Conservation (phyloP, 495 filamentous ascomycete genomes). For the Penicillium cosmopolitanum region DNA sequence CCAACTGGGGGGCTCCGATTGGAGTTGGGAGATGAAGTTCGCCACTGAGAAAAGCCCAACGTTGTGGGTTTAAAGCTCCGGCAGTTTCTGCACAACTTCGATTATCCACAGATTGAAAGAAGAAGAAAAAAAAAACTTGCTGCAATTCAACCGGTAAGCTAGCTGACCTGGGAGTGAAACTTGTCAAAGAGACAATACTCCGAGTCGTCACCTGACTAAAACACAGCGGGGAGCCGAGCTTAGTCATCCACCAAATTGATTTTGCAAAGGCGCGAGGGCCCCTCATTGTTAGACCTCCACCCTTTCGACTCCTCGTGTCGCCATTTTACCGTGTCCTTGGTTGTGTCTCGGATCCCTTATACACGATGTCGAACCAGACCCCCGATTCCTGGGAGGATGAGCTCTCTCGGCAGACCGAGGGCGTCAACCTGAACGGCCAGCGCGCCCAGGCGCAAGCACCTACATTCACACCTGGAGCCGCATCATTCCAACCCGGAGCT, state of each 20-base stretch:
- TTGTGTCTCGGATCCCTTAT: slow-evolving; percentile 26
- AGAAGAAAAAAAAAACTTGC: neutral
- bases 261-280: slow-evolving; percentile 10
- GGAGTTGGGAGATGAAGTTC: slow-evolving; percentile 3
- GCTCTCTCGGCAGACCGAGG: slow-evolving; percentile 82
- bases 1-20: neutral
- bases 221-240: slow-evolving; percentile 35
- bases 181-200: neutral
- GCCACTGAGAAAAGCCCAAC: neutral
- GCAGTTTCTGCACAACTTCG: neutral
- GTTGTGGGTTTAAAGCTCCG: neutral
- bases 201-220: slow-evolving; percentile 23
- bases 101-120: neutral
- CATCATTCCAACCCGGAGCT: slow-evolving; percentile 73
- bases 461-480: slow-evolving; percentile 36
- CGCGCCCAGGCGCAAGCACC: slow-evolving; percentile 67
- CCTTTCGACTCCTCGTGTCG: slow-evolving; percentile 22
- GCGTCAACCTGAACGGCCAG: slow-evolving; percentile 78
- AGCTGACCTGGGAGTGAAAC: too few relatives aligned
- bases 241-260: slow-evolving; percentile 44
- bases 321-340: slow-evolving; percentile 30
- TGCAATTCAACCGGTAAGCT: neutral
- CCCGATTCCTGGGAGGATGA: slow-evolving; percentile 97
- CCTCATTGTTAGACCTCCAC: slow-evolving; percentile 24
- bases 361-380: slow-evolving; percentile 74